Evolutionary conservation across 495 filamentous ascomycete species (phyloP).

Genomic region (Lepraria neglecta): DNA sequence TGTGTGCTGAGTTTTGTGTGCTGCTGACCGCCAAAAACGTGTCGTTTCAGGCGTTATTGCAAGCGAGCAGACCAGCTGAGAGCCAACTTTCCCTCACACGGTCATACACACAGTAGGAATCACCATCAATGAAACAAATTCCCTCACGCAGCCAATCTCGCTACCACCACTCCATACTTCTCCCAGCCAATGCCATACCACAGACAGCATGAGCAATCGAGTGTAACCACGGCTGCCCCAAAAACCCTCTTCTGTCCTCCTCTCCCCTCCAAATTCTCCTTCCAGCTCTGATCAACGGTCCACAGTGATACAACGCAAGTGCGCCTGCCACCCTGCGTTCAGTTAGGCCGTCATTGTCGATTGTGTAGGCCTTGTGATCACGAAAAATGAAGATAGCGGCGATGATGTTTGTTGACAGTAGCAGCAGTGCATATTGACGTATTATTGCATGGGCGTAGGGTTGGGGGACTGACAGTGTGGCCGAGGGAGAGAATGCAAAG

Average conservation of each 20-base stretch:
- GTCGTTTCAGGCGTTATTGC: background rate
- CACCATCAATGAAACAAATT: background rate
- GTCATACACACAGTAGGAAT: background rate
- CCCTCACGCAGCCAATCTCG: background rate
- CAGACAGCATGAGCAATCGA: conserved; percentile 15
- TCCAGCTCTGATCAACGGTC: conserved; percentile 30
- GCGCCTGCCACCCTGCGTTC: conserved; percentile 28
- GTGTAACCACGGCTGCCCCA: conserved; percentile 20
- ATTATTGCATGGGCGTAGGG: conserved; percentile 31
- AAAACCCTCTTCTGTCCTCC: background rate
- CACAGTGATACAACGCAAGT: conserved; percentile 35
- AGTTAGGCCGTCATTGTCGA: conserved; percentile 1
- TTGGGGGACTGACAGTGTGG: conserved; percentile 29
- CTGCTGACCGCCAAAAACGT: background rate
- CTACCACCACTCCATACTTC: conserved; percentile 6
- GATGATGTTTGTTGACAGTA: conserved; percentile 31
- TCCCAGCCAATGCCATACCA: conserved; percentile 4
- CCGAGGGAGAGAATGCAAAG: conserved; percentile 32
- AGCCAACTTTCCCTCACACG: background rate
- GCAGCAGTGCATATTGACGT: conserved; percentile 35
- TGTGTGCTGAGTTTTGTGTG: background rate
- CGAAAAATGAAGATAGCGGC: conserved; percentile 28
- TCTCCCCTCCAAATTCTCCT: conserved; percentile 8
- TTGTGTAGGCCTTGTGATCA: conserved; percentile 15
- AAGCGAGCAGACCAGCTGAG: background rate